Conservation (phyloP, 805 yeast species). For the Starmerella gropengiesseri region DNA sequence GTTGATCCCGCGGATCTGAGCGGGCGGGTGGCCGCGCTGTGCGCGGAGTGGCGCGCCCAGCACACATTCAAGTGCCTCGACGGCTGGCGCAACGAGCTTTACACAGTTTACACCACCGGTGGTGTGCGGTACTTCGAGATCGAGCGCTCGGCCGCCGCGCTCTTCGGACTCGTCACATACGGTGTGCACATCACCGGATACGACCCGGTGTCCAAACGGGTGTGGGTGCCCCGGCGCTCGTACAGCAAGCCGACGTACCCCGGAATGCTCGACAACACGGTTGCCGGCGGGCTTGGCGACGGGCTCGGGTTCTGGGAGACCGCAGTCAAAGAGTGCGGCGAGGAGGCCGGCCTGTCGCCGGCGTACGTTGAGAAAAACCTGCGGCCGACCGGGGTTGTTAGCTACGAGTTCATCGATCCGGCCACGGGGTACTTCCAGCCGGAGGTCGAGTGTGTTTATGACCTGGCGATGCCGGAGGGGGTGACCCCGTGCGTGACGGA, state of each 20-base stretch:
- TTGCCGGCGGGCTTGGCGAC: conserved; percentile 88
- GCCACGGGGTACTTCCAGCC: conserved; percentile 68
- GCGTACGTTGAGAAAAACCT: conserved; percentile 40
- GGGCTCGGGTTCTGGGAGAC: conserved; percentile 71
- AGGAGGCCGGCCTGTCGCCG: conserved; percentile 72
- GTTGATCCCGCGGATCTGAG: conserved; percentile 6
- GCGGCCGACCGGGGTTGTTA: conserved; percentile 50
- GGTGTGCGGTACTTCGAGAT: conserved; percentile 50
- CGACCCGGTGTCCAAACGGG: conserved; percentile 26
- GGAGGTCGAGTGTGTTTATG: conserved; percentile 75
- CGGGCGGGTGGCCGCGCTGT: conserved; percentile 18
- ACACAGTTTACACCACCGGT: conserved; percentile 52
- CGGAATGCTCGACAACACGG: conserved; percentile 80
- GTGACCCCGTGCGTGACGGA: conserved; percentile 50
- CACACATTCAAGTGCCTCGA: conserved; percentile 24
- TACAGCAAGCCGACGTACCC: conserved; percentile 77
- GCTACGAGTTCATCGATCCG: conserved; percentile 40
- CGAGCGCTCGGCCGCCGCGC: conserved; percentile 72
- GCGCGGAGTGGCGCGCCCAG: conserved; percentile 22
- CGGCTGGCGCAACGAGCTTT: conserved; percentile 78
- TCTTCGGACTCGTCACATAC: conserved; percentile 78
- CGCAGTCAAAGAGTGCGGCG: conserved; percentile 71
- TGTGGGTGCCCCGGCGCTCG: conserved; percentile 82
- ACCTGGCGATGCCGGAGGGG: conserved; percentile 39
- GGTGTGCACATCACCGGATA: conserved; percentile 86